A percentile compares a stretch with the other conserved stretches of the same genome.
These are phyloP conservation scores for Phytophthora aleatoria DNA, from an alignment of 352 stramenopile species.

Conservation along the genomic window DNA sequence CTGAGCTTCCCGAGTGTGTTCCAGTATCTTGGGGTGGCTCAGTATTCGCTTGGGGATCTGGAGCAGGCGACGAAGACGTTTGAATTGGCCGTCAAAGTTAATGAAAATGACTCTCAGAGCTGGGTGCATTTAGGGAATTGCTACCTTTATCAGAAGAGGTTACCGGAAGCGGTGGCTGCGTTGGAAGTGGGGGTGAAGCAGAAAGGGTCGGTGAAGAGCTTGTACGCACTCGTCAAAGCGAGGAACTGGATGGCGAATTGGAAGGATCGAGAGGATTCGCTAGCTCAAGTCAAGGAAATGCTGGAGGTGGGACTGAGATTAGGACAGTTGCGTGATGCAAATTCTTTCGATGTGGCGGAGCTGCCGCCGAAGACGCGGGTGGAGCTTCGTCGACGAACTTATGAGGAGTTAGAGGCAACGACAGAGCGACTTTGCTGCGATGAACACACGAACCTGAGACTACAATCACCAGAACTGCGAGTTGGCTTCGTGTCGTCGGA, in stretches of 20 bases:
- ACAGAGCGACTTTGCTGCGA: constrained; percentile 24
- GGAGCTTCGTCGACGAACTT: constrained; percentile 25
- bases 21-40: constrained; percentile 70
- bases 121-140: constrained; percentile 78
- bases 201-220: constrained; percentile 38
- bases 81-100: constrained; percentile 51
- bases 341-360: constrained; percentile 57
- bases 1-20: constrained; percentile 52
- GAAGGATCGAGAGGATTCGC: constrained; percentile 55
- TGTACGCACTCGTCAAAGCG: constrained; percentile 63
- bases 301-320: constrained; percentile 31
- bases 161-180: constrained; percentile 46
- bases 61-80: constrained; percentile 65
- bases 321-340: constrained; percentile 14
- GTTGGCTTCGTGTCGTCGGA: constrained; percentile 84
- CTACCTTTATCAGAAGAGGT: constrained; percentile 60
- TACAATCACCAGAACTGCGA: constrained; percentile 43
- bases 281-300: constrained; percentile 38
- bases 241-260: constrained; percentile 76
- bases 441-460: constrained; percentile 13
- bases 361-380: constrained; percentile 35
- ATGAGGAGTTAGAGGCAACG: constrained; percentile 6
- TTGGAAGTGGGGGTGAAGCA: constrained; percentile 56
- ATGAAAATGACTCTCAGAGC: constrained; percentile 48
- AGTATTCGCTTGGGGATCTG: constrained; percentile 74